Evolutionary conservation across 2,329 filamentous ascomycete genomes (phyloP).

Genomic region (Pseudogymnoascus sp.): DNA sequence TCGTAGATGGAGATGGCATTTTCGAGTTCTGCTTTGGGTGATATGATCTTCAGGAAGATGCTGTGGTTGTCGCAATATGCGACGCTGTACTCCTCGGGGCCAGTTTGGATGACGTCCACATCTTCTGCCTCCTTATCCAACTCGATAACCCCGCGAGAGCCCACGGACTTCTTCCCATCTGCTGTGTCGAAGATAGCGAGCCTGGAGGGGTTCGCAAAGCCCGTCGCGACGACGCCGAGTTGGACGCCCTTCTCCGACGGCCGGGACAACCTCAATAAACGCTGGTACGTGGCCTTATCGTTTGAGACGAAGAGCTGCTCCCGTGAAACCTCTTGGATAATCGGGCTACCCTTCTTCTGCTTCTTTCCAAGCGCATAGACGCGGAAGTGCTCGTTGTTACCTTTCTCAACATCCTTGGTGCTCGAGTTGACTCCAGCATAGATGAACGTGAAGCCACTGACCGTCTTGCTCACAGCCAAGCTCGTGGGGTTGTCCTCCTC

Average conservation of each 20-base stretch:
- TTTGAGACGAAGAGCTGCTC: constrained; percentile 42
- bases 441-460: constrained; percentile 45
- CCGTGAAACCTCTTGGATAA: constrained; percentile 44
- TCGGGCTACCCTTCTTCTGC: constrained; percentile 26
- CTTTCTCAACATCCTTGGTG: constrained; percentile 59
- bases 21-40: constrained; percentile 31
- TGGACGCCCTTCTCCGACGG: constrained; percentile 46
- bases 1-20: constrained; percentile 48
- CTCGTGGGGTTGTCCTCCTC: constrained; percentile 87
- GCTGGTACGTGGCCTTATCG: constrained; percentile 48
- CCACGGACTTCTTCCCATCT: constrained; percentile 40
- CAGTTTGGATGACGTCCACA: constrained; percentile 58
- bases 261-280: constrained; percentile 46
- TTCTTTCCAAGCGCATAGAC: constrained; percentile 52
- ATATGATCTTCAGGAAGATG: constrained; percentile 47
- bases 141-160: constrained; percentile 42
- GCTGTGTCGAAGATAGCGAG: constrained; percentile 71
- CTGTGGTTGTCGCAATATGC: constrained; percentile 72
- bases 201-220: constrained; percentile 65
- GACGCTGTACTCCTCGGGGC: constrained; percentile 56
- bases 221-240: constrained; percentile 71
- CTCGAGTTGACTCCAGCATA: constrained; percentile 83
- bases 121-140: constrained; percentile 54
- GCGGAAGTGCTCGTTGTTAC: constrained; percentile 77
- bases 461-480: constrained; percentile 59